phyloP scores from a whole-genome alignment of 176 grass and related monocot genomes.

The Hsuehochloa calcarea region DNA sequence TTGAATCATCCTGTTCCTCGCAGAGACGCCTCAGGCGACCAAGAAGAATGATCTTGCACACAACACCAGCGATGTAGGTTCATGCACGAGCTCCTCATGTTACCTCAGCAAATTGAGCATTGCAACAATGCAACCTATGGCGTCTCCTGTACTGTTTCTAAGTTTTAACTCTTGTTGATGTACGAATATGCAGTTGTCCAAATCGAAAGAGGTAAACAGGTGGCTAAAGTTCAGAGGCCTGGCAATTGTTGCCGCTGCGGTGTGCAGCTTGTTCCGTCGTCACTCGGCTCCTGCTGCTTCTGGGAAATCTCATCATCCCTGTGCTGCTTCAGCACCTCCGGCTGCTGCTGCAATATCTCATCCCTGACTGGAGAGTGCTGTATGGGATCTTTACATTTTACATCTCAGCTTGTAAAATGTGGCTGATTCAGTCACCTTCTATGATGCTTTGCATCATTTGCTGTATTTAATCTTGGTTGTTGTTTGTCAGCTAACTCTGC shows the following conservation, averaged over 20 bases:
- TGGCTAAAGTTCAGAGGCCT: constrained; percentile 32
- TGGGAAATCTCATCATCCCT: not conserved
- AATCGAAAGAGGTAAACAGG: constrained; percentile 11
- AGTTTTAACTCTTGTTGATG: not conserved
- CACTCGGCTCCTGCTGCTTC: constrained; percentile 3
- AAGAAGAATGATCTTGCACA: not conserved
- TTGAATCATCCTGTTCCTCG: constrained; percentile 5
- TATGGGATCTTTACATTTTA: not conserved
- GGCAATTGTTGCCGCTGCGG: constrained; percentile 1
- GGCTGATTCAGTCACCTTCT: constrained; percentile 21
- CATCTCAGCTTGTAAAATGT: constrained; percentile 31
- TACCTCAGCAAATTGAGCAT: not conserved
- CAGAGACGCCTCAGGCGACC: constrained; percentile 30
- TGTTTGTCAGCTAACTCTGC: constrained; percentile 31
- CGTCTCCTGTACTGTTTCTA: not conserved
- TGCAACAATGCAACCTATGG: not conserved
- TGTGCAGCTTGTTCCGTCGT: constrained; percentile 32
- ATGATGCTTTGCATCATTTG: constrained; percentile 22
- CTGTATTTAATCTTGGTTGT: constrained; percentile 25
- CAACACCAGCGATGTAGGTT: constrained; percentile 27
- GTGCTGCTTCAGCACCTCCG: not conserved
- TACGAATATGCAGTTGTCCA: constrained; percentile 4
- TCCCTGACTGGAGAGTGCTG: constrained; percentile 17
- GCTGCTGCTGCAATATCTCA: not conserved
- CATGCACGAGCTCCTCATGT: not conserved